A percentile compares a stretch with the other conserved stretches of the same genome.
Evolutionary conservation across 805 yeast genomes (phyloP).

Genomic region (Pichia kluyveri): DNA sequence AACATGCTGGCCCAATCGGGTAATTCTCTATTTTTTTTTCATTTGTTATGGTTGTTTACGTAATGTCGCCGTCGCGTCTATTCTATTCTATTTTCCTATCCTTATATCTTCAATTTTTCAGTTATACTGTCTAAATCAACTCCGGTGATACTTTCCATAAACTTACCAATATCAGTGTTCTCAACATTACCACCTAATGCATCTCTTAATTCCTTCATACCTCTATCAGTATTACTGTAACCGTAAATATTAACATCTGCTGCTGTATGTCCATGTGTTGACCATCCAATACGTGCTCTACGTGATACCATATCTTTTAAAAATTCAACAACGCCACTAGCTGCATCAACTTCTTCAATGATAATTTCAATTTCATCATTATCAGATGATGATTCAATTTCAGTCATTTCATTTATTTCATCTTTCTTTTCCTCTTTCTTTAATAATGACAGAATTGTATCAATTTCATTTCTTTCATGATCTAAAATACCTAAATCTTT

Average conservation of each 20-base stretch:
- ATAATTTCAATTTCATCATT: slow-evolving; percentile 26
- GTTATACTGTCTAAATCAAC: slow-evolving; percentile 36
- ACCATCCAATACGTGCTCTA: slow-evolving; percentile 93
- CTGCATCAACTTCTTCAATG: slow-evolving; percentile 24
- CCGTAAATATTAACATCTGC: slow-evolving; percentile 93
- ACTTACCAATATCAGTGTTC: slow-evolving; percentile 75
- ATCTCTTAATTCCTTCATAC: slow-evolving; percentile 31
- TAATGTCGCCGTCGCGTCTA: no score
- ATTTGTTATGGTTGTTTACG: no score
- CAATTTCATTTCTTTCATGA: slow-evolving; percentile 46
- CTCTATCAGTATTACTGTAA: slow-evolving; percentile 47
- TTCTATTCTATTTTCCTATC: no score
- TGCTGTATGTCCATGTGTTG: slow-evolving; percentile 93
- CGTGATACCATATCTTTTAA: slow-evolving; percentile 64
- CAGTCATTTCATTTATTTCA: slow-evolving; percentile 22
- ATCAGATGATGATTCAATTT: slow-evolving; percentile 47
- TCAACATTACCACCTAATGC: slow-evolving; percentile 73
- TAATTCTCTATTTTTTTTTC: no score
- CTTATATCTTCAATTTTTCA: slow-evolving; percentile 9
- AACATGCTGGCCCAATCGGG: no score
- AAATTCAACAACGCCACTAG: slow-evolving; percentile 25
- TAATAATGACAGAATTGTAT: slow-evolving; percentile 28
- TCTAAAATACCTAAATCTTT: slow-evolving; percentile 61
- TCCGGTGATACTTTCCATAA: slow-evolving; percentile 39
- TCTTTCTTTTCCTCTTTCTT: slow-evolving; percentile 38